A percentile compares a stretch with the other conserved stretches of the same genome.
These are phyloP conservation scores for Fusarium sp. DNA, from an alignment of 2,329 filamentous ascomycete genomes.

Conservation along the genomic window DNA sequence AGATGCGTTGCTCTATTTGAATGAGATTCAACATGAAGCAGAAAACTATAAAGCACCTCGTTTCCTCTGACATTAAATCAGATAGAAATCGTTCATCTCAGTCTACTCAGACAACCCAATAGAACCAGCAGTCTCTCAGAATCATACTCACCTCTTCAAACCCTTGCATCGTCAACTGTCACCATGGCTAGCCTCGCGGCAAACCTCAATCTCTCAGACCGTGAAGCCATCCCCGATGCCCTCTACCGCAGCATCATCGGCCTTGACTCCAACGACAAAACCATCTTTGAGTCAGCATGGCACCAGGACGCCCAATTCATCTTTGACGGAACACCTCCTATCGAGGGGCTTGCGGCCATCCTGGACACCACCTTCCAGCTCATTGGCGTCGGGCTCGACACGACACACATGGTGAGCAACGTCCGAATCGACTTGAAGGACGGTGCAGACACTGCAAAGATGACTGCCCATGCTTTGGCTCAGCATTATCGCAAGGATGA, in stretches of 20 bases:
- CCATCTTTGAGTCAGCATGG: constrained; percentile 14
- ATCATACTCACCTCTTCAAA: background rate
- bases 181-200: constrained; percentile 1
- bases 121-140: too few relatives aligned
- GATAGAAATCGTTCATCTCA: background rate
- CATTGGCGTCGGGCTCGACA: constrained; percentile 12
- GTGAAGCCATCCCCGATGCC: constrained; percentile 15
- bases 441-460: constrained; percentile 1
- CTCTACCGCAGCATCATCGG: constrained; percentile 19
- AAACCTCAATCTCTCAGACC: constrained; percentile 7
- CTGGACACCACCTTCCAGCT: constrained; percentile 6
- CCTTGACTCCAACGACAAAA: constrained; percentile 9
- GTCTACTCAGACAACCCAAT: too few relatives aligned
- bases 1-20: background rate
- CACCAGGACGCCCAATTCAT: constrained; percentile 14
- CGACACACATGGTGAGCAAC: constrained; percentile 14
- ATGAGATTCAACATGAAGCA: background rate
- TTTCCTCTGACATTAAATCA: background rate
- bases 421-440: constrained; percentile 11
- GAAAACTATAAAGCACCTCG: background rate
- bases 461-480: constrained; percentile 13
- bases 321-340: background rate
- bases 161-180: background rate
- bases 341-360: constrained; percentile 8
- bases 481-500: constrained; percentile 17